Evolutionary conservation across 2,329 filamentous ascomycete genomes (phyloP), one percentile per base, ranked within the genome.

Genomic region (Hymenoscyphus repandus): DNA sequence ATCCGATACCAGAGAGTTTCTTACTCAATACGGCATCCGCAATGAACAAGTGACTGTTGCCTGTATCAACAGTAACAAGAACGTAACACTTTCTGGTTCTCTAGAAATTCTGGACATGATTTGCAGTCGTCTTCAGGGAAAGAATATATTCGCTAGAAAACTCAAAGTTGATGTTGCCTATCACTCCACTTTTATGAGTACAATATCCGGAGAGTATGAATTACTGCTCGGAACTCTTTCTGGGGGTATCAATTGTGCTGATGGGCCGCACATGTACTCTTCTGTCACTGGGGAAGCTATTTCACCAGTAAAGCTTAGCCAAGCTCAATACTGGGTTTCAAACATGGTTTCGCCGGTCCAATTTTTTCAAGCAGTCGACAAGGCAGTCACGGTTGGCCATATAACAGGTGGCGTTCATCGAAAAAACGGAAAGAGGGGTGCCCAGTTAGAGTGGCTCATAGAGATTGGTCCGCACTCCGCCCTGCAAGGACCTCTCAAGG

Each of bases 301-400:
- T 20, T 31, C 31, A 13, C n/a, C 15, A 1, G 13, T 12, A 10
- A 31, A 22, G 3, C 55, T 72, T 1, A 57, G 61, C 17, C 55
- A 59, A 12, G 56, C 60, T 0, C 42, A 56, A 0, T 77, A 77
- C 55, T 77, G 75, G 75, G 63, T 65, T 2, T 55, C 61, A 6
- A 77, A 77, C 47, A 60, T 77, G 59, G 63, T 70, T 1, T 70
- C 67, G 1, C 68, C 68, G 1, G 75, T 78, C 13, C 62, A 68
- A 3, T 77, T 74, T 51, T 56, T 66, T 10, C 56, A 62, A 2
- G 73, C 72, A 0, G 52, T 77, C 13, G 32, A 48, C 11, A 20
- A 13, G 12, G 18, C 10, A 34, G 49, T 49, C 32, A 27, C 45
- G 15, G 36, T 18, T 27, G 6, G 6, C 7, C 17, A 18, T 5